phyloP scores from a whole-genome alignment of 176 grass and related monocot species.

The Chrysopogon serrulatus region DNA sequence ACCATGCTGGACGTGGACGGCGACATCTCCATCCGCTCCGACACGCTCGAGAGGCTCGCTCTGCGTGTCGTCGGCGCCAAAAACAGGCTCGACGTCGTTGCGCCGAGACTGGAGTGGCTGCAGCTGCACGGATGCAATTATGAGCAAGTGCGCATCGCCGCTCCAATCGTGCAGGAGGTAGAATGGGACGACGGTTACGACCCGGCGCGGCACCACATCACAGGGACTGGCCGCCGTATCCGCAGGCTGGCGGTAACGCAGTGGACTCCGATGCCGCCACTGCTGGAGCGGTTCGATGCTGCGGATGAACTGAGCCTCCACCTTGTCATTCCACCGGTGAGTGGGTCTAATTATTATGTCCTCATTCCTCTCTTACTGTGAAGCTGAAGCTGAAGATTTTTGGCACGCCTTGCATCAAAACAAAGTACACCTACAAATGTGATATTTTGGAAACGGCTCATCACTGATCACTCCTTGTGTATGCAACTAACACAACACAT shows the following conservation, averaged over 20 bases:
- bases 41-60: background rate
- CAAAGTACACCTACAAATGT: too few relatives aligned
- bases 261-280: background rate
- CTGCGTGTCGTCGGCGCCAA: background rate
- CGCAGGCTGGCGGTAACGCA: background rate
- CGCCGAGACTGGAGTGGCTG: background rate
- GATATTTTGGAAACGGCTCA: too few relatives aligned
- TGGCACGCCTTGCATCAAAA: too few relatives aligned
- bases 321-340: background rate
- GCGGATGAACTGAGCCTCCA: background rate
- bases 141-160: background rate
- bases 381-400: too few relatives aligned
- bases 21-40: background rate
- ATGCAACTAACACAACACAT: too few relatives aligned
- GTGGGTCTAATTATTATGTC: background rate
- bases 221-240: background rate
- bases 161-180: background rate
- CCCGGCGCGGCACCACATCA: background rate
- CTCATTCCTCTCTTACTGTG: background rate
- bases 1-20: background rate
- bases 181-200: background rate
- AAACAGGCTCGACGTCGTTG: background rate
- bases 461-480: too few relatives aligned
- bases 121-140: background rate
- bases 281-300: background rate